A percentile compares a stretch with the other conserved stretches of the same genome.
Conservation (phyloP, 495 filamentous ascomycete species). For the Pseudevernia furfuracea region DNA sequence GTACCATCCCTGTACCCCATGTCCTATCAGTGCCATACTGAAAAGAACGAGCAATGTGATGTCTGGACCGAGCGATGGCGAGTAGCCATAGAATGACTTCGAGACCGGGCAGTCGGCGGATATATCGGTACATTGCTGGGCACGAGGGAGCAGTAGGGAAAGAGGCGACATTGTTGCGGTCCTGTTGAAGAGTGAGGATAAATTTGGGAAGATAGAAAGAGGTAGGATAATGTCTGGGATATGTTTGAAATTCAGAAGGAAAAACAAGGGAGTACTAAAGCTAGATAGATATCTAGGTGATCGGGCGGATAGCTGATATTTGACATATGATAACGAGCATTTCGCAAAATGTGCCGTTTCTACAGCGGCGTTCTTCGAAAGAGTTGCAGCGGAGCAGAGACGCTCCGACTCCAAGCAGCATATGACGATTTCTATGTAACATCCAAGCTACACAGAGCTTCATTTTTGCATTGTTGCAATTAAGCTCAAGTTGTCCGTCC, state of each 20-base stretch:
- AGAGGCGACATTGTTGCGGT: conserved; percentile 10
- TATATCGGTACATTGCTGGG: conserved; percentile 40
- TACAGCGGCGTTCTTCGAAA: background rate
- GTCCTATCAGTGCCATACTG: conserved; percentile 39
- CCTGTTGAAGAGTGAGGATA: background rate
- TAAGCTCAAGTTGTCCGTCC: conserved; percentile 4
- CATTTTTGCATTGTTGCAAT: background rate
- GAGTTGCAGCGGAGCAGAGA: background rate
- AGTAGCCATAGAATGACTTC: conserved; percentile 49
- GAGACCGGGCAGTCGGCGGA: conserved; percentile 25
- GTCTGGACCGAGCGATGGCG: conserved; percentile 55
- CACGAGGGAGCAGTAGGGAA: conserved; percentile 9
- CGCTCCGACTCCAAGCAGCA: background rate
- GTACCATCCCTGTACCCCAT: conserved; percentile 43
- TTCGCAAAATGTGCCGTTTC: too few species aligned
- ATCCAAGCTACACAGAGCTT: background rate
- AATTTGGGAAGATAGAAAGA: background rate
- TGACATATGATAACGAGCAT: too few species aligned
- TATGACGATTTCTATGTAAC: background rate
- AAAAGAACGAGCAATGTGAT: conserved; percentile 51
- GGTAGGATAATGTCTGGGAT: background rate
- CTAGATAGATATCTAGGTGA: conserved; percentile 8
- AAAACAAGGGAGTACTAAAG: background rate
- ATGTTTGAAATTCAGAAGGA: background rate
- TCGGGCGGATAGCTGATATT: too few species aligned